These are phyloP conservation scores for Pseudogymnoascus sp. DNA, from an alignment of 2,329 filamentous ascomycete species.

Conservation along the genomic window DNA sequence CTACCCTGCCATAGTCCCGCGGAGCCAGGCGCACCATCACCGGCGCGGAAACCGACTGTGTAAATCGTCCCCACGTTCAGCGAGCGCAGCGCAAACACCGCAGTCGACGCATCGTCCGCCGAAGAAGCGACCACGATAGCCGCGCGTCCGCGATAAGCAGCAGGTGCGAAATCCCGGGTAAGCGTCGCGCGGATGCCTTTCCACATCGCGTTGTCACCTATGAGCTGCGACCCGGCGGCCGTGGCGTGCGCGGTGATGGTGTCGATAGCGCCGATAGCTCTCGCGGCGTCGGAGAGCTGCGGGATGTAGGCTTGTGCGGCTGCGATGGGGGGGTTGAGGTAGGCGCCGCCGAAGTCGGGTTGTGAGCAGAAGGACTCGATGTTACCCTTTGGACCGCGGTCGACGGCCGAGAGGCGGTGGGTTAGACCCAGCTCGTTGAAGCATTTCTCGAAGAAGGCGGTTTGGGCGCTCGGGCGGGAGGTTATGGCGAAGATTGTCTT, in stretches of 20 bases:
- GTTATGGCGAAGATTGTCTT: constrained; percentile 76
- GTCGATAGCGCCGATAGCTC: constrained; percentile 73
- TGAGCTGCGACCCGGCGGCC: constrained; percentile 45
- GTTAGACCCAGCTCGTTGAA: constrained; percentile 80
- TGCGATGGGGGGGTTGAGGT: constrained; percentile 66
- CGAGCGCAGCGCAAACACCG: constrained; percentile 71
- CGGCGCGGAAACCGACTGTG: constrained; percentile 71
- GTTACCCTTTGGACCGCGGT: constrained; percentile 58
- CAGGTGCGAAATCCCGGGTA: constrained; percentile 74
- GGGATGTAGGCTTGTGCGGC: constrained; percentile 52
- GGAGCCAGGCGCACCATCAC: neutral
- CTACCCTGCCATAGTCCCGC: constrained; percentile 41
- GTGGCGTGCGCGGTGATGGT: constrained; percentile 62
- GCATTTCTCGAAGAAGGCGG: constrained; percentile 79
- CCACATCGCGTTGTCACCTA: constrained; percentile 80
- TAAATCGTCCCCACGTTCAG: constrained; percentile 73
- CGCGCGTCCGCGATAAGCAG: constrained; percentile 68
- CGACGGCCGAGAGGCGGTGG: constrained; percentile 69
- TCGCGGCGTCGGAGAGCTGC: constrained; percentile 65
- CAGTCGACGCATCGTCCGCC: constrained; percentile 68
- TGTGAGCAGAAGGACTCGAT: constrained; percentile 68
- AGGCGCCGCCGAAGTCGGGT: constrained; percentile 73
- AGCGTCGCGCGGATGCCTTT: constrained; percentile 77
- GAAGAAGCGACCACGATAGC: constrained; percentile 69
- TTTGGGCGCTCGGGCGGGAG: constrained; percentile 60